These are phyloP conservation scores for Powellomyces hirtus DNA, from an alignment of 192 early-diverging fungal species.

Conservation along the genomic window DNA sequence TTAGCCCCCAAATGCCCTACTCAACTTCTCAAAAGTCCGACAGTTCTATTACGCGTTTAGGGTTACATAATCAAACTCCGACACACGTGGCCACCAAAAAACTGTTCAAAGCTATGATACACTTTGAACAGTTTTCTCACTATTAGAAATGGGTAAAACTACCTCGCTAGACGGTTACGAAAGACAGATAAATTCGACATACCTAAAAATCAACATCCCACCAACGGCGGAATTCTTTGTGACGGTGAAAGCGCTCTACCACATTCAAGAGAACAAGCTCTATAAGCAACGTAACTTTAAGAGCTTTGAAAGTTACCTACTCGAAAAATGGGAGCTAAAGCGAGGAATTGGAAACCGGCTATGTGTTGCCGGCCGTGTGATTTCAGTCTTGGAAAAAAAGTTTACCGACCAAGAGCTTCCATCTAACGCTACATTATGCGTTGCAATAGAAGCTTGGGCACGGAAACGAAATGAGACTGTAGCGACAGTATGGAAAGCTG, in stretches of 20 bases:
- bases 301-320: not conserved
- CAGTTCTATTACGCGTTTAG: too few species aligned
- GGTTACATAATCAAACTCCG: too few species aligned
- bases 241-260: not conserved
- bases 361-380: not conserved
- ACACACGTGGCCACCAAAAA: too few species aligned
- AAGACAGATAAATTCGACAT: not conserved
- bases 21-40: too few species aligned
- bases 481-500: not conserved
- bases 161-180: not conserved
- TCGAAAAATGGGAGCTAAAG: not conserved
- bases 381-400: not conserved
- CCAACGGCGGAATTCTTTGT: not conserved
- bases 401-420: not conserved
- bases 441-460: not conserved
- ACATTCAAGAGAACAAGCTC: not conserved
- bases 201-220: not conserved
- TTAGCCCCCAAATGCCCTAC: too few species aligned
- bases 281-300: not conserved
- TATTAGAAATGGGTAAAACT: too few species aligned
- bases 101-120: too few species aligned
- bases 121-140: too few species aligned
- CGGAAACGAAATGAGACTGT: not conserved
- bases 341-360: not conserved
- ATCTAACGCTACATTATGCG: not conserved